These are phyloP conservation scores for Fraxinus xanthoxyloides DNA, from an alignment of 305 asterid genomes.

Conservation along the genomic window DNA sequence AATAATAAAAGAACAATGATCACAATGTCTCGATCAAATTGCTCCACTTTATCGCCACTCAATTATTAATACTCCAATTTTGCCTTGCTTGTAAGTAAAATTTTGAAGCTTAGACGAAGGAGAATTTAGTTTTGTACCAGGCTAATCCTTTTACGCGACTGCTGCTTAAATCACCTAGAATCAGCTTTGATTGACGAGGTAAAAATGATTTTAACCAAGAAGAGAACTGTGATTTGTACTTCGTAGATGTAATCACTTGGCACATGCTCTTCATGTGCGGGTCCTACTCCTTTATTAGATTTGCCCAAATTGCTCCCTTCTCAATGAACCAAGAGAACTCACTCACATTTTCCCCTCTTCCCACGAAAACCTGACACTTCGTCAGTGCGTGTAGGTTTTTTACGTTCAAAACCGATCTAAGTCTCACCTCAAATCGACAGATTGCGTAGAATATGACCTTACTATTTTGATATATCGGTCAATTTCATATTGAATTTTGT, in stretches of 20 bases:
- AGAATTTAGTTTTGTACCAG: not conserved
- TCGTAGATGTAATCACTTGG: not conserved
- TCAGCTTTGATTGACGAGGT: not conserved
- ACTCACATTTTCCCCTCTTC: not conserved
- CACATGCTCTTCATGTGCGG: conserved; percentile 40
- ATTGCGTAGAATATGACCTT: not conserved
- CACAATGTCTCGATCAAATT: not conserved
- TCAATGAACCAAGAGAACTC: conserved; percentile 10
- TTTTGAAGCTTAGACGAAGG: not conserved
- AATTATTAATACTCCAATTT: not conserved
- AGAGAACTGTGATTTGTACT: not conserved
- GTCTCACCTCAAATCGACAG: not conserved
- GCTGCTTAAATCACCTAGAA: not conserved
- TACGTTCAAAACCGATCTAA: not conserved
- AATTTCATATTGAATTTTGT: not conserved
- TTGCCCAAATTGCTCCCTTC: conserved; percentile 35
- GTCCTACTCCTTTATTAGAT: conserved; percentile 28
- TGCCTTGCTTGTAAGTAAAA: not conserved
- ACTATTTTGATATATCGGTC: not conserved
- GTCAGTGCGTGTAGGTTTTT: conserved; percentile 13
- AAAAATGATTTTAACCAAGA: not conserved
- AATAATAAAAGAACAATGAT: not conserved
- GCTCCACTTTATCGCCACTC: not conserved
- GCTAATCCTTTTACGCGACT: not conserved
- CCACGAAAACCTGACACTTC: conserved; percentile 26